Base-by-base conservation (phyloP, 1,139 yeast species). In the Spathaspora sp. region DNA sequence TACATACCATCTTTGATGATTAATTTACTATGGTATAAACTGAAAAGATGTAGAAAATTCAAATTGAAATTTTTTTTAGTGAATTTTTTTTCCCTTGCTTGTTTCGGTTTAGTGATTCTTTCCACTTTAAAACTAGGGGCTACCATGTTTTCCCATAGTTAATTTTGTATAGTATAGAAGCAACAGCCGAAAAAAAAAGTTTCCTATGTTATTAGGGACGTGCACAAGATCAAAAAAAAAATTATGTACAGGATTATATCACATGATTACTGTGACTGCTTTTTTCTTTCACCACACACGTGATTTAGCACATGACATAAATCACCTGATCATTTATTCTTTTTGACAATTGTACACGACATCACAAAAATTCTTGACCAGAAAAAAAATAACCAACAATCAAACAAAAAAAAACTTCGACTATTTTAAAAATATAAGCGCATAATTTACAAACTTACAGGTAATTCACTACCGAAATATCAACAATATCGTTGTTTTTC, bases 1-100 rank as follows among this genome's bases (percentile, higher is more conserved):
- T 56, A 68, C 73, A 67, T 68, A 68, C 73, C 73, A 68, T 68
- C 58, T 64, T 67, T 56, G 64, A 56, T 63, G 64, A 58, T 65
- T 66, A 61, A 55, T 56, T 53, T 54, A 52, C 56, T 57, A 56
- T 54, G 57, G 58, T 49, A 48, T 54, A 51, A 25, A 15, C 10
- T 52, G 56, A 48, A 49, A 51, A 43, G 29, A 26, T 26, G 36
- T 31, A 31, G 13, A n/a, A 31, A 31, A 27, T 10, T 31, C 10
- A 4, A 31, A 2, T 31, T 13, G 29, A 23, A 39, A 34, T 31
- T 40, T 26, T 42, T 38, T 40, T 33, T 26, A 23, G 27, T 38
- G 26, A 39, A 33, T 43, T 43, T 43, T 38, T 38, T 39, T 37
- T 42, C 23, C 34, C 43, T n/a, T 20, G 29, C 15, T 31, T 34